A percentile compares a stretch with the other conserved stretches of the same genome.
Evolutionary conservation across 495 filamentous ascomycete species (phyloP).

Genomic region (Venustampulla echinocandica): DNA sequence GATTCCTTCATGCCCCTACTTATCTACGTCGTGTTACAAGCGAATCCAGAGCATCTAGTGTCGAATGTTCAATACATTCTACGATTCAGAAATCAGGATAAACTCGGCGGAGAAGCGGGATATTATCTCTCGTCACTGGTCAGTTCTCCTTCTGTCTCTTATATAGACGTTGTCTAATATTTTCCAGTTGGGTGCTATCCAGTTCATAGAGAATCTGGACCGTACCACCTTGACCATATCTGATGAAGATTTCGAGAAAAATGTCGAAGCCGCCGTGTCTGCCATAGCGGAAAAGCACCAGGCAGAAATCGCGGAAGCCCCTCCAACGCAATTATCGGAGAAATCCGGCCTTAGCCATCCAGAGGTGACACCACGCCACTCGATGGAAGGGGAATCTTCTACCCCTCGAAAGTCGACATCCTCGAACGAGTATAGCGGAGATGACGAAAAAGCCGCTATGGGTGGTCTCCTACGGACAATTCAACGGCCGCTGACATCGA

Average conservation of each 20-base stretch:
- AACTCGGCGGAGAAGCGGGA: slow-evolving; percentile 89
- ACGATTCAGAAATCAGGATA: slow-evolving; percentile 94
- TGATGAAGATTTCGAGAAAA: slow-evolving; percentile 89
- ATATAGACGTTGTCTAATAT: neutral
- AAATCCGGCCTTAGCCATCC: slow-evolving; percentile 49
- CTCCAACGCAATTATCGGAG: slow-evolving; percentile 43
- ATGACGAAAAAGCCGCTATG: slow-evolving; percentile 71
- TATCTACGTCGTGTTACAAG: slow-evolving; percentile 90
- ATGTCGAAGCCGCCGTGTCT: slow-evolving; percentile 94
- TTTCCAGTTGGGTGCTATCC: slow-evolving; percentile 78
- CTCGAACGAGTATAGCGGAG: slow-evolving; percentile 38
- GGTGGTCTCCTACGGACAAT: slow-evolving; percentile 84
- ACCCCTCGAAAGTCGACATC: slow-evolving; percentile 34
- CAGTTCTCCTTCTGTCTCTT: slow-evolving; percentile 21
- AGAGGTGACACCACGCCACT: slow-evolving; percentile 46
- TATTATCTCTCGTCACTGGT: slow-evolving; percentile 98
- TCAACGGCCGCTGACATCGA: slow-evolving; percentile 81
- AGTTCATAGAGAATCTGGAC: slow-evolving; percentile 95
- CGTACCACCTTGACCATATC: slow-evolving; percentile 87
- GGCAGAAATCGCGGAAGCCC: slow-evolving; percentile 23
- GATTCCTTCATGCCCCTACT: slow-evolving; percentile 93
- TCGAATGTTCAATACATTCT: slow-evolving; percentile 98
- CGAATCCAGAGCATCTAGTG: slow-evolving; percentile 88
- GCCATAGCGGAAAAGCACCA: slow-evolving; percentile 86
- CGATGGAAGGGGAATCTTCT: slow-evolving; percentile 47